Evolutionary conservation across 139 green algal genomes (phyloP).

Genomic region (Micractinium conductrix): DNA sequence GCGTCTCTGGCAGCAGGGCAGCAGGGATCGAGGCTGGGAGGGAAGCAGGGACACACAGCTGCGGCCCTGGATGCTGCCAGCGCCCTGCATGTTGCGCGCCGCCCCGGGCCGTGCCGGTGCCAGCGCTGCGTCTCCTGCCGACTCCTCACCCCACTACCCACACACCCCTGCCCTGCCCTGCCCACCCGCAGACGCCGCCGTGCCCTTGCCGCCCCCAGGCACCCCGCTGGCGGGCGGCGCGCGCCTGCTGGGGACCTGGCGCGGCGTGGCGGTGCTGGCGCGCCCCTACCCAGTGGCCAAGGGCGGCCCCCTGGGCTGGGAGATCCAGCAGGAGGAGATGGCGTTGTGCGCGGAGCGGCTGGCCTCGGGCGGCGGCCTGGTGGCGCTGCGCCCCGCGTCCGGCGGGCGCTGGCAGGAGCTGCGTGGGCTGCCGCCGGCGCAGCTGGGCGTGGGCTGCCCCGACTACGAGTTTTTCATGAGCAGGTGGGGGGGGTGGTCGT

Average conservation of each 20-base stretch:
- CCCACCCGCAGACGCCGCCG: not conserved
- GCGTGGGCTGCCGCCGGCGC: not conserved
- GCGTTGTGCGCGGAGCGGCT: constrained; percentile 40
- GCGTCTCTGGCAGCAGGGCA: not conserved
- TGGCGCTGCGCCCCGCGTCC: not conserved
- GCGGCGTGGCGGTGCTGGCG: constrained; percentile 29
- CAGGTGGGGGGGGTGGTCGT: not conserved
- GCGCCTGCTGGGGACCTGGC: constrained; percentile 21
- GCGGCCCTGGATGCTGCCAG: not conserved
- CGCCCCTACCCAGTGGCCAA: constrained; percentile 42
- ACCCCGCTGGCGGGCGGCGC: constrained; percentile 8
- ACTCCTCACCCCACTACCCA: not conserved
- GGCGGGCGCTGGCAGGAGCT: not conserved
- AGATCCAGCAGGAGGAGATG: constrained; percentile 53
- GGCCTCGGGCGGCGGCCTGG: constrained; percentile 23
- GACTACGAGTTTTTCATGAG: constrained; percentile 48
- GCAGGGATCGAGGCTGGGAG: no score
- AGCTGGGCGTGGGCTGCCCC: constrained; percentile 23
- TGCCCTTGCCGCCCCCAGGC: not conserved
- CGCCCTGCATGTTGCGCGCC: not conserved
- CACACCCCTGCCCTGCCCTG: not conserved
- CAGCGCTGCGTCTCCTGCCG: not conserved
- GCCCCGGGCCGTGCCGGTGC: no score
- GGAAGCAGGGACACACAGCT: no score
- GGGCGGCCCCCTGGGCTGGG: constrained; percentile 48